Percentiles rank a stretch among this genome's conserved stretches.
Conservation (phyloP, 768 basidiomycete genomes). For the Podaxis sp. region DNA sequence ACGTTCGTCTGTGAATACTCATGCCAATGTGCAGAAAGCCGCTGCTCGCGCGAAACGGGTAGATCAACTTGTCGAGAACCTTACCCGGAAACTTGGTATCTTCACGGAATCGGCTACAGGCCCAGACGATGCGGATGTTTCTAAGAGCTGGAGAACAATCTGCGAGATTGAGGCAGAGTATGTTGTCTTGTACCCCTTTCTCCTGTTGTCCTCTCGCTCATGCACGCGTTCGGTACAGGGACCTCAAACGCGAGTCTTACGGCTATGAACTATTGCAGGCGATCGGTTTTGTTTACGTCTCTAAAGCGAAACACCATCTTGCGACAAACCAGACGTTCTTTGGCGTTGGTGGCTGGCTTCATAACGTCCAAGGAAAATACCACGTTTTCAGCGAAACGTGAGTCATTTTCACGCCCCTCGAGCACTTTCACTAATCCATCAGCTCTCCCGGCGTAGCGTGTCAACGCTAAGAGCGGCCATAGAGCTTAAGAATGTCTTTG, state of each 20-base stretch:
- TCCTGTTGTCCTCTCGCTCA: constrained; percentile 3
- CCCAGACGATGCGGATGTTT: constrained; percentile 67
- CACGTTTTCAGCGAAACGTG: constrained; percentile 93
- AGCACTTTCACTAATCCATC: background rate
- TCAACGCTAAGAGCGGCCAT: constrained; percentile 85
- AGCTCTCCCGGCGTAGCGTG: constrained; percentile 46
- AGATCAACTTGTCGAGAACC: constrained; percentile 70
- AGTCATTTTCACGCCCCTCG: constrained; percentile 27
- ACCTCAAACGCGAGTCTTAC: constrained; percentile 83
- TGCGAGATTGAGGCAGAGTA: constrained; percentile 82
- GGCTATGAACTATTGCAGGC: constrained; percentile 84
- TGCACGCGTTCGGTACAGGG: constrained; percentile 41
- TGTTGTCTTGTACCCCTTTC: constrained; percentile 28
- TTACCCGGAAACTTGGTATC: constrained; percentile 81
- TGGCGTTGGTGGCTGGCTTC: constrained; percentile 91
- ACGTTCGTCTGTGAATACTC: constrained; percentile 15
- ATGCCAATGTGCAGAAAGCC: constrained; percentile 58
- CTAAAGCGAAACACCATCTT: constrained; percentile 81
- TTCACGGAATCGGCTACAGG: constrained; percentile 83
- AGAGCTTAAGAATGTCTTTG: constrained; percentile 87
- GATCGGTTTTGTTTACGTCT: constrained; percentile 81
- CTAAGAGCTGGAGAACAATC: constrained; percentile 73
- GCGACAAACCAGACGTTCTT: constrained; percentile 72
- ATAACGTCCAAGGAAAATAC: constrained; percentile 90
- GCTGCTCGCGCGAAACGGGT: constrained; percentile 77